Base-by-base conservation (phyloP, 176 grass and related monocot species). In the Avena sativa region DNA sequence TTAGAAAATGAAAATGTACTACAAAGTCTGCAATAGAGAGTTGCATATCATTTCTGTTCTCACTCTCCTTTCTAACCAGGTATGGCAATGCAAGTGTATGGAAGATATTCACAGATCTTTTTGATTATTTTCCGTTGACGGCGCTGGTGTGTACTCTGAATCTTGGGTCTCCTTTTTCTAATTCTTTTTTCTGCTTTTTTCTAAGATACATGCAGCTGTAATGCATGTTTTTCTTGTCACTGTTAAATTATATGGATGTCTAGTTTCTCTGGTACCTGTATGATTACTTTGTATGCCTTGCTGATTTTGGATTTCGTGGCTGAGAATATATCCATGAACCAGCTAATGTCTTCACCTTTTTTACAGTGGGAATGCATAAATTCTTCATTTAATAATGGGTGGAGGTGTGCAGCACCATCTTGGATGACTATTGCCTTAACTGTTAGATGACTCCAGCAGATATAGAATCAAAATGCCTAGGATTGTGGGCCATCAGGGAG, bases 41-140 rank as follows among this genome's bases (percentile, higher is more conserved):
- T 15, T 84, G 20, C 36, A 48, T 76, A 52, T 38, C 20, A 51
- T 85, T 76, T 62, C 20, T 86, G 53, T 55, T 86, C n/a, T 59
- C 82, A 56, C 46, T n/a, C 0, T 83, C 80, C 52, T 81, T 83
- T 79, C 46, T 49, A 90, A 73, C 58, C 90, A 98, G 96, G 91
- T 98, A 98, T 80, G 96, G 96, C 57, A 98, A 92, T 80, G 96
- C 96, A 63, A 95, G 94, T 82, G 93, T 95, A 64, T 98, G 96
- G 96, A 95, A 95, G 92, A 94, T 80, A 81, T 98, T 95, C 74
- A 98, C 96, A 13, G 96, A 98, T 81, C 88, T 98, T 69, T 98
- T 98, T 82, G 96, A 98, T 85, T 98, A 98, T 86, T 95, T 98
- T 76, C 93, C 96, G 10, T 69, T 98, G 74, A 95, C 96, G 52